These are phyloP conservation scores for Dioszegia hungarica DNA, from an alignment of 768 basidiomycete genomes.

Conservation along the genomic window DNA sequence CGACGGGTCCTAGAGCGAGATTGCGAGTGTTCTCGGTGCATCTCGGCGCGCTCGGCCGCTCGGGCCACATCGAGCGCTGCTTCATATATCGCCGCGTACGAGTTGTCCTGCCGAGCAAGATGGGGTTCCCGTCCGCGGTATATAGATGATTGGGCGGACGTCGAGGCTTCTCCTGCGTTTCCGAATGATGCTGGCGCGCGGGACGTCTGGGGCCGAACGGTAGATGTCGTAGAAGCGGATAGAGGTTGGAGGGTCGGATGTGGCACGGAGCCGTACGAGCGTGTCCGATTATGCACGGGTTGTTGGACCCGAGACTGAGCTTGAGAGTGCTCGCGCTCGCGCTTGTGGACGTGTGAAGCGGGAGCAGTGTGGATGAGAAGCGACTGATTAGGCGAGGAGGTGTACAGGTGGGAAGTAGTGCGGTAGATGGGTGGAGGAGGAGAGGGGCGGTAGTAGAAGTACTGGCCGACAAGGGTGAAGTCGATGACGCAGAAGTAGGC, in stretches of 20 bases:
- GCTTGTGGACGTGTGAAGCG: background rate
- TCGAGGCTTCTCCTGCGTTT: background rate
- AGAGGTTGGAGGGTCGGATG: background rate
- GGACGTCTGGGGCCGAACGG: background rate
- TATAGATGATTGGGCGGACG: background rate
- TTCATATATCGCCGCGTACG: slow-evolving; percentile 40
- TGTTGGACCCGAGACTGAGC: background rate
- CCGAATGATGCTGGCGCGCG: background rate
- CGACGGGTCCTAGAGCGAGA: background rate
- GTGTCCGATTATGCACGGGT: background rate
- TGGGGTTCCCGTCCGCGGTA: background rate
- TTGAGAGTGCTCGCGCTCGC: background rate
- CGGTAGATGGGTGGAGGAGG: slow-evolving; percentile 6
- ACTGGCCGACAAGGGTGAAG: slow-evolving; percentile 68
- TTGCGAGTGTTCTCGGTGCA: slow-evolving; percentile 1
- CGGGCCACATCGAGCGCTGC: slow-evolving; percentile 45
- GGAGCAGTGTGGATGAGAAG: slow-evolving; percentile 19
- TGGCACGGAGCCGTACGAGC: background rate
- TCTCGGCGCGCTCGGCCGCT: slow-evolving; percentile 51
- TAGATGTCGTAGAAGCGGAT: background rate
- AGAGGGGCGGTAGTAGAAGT: slow-evolving; percentile 61
- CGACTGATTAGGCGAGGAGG: slow-evolving; percentile 23
- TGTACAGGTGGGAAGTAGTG: slow-evolving; percentile 7
- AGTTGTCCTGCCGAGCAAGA: slow-evolving; percentile 5
- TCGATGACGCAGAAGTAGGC: slow-evolving; percentile 86